phyloP scores from a whole-genome alignment of 495 filamentous ascomycete genomes.

The Podospora appendiculata region DNA sequence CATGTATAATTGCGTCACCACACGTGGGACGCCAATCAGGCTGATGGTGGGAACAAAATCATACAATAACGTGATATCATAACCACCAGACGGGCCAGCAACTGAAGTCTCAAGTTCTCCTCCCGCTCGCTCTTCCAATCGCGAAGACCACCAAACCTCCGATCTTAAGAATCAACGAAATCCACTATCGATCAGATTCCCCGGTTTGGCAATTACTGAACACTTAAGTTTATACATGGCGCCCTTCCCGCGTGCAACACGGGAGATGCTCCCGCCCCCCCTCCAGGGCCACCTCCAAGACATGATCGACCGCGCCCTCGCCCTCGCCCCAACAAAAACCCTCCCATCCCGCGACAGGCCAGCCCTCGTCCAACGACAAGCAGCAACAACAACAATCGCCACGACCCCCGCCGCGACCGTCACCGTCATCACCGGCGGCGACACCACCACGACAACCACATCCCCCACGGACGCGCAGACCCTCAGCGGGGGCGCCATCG shows the following conservation, averaged over 20 bases:
- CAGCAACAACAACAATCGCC: background rate
- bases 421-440: slow-evolving; percentile 3
- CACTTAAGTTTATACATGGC: background rate
- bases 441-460: slow-evolving; percentile 1
- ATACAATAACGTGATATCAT: too few relatives aligned
- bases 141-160: too few relatives aligned
- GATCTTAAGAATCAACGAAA: too few relatives aligned
- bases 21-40: background rate
- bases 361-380: slow-evolving; percentile 5
- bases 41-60: too few relatives aligned
- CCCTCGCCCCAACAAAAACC: background rate
- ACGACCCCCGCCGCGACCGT: slow-evolving; percentile 5
- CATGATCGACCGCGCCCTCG: slow-evolving; percentile 2
- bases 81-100: too few relatives aligned
- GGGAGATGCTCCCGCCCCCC: background rate
- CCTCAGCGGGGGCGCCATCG: slow-evolving; percentile 47
- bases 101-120: too few relatives aligned
- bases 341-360: background rate
- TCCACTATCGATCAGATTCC: background rate
- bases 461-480: slow-evolving; percentile 16
- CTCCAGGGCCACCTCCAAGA: background rate
- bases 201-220: background rate
- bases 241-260: background rate
- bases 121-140: too few relatives aligned
- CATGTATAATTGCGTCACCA: slow-evolving; percentile 20